phyloP scores from a whole-genome alignment of 305 asterid species.

The Fraxinus dipetala region DNA sequence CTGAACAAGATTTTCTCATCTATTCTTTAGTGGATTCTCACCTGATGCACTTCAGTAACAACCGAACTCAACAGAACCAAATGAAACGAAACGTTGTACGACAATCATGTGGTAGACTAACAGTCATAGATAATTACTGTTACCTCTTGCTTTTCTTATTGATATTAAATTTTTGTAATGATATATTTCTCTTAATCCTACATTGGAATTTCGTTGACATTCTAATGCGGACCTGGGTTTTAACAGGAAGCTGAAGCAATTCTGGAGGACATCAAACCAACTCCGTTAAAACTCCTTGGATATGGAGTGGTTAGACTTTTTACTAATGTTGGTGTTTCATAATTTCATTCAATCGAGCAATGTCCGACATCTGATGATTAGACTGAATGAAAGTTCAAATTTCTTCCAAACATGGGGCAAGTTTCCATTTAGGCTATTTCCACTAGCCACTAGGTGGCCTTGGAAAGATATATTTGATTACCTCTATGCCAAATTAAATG shows the following conservation, averaged over 20 bases:
- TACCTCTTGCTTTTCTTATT: not conserved
- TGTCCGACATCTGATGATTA: not conserved
- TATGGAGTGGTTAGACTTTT: constrained; percentile 54
- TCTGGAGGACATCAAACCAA: constrained; percentile 79
- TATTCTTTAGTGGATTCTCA: not conserved
- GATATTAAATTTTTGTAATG: not conserved
- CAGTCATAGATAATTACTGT: not conserved
- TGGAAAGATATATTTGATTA: not conserved
- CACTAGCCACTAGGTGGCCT: not conserved
- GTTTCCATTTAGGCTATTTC: not conserved
- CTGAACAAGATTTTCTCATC: not conserved
- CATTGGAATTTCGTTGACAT: not conserved
- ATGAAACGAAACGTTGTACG: not conserved
- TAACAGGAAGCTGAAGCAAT: constrained; percentile 92
- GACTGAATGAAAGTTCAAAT: not conserved
- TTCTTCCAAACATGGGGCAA: not conserved
- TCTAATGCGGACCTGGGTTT: constrained; percentile 26
- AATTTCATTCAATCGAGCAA: not conserved
- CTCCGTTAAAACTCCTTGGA: constrained; percentile 68
- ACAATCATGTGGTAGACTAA: not conserved
- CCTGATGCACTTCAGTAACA: not conserved
- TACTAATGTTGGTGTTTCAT: not conserved
- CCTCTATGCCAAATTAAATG: not conserved
- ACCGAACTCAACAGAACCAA: not conserved
- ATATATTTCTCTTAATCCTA: not conserved